Evolutionary conservation across 2,329 filamentous ascomycete genomes (phyloP).

Genomic region (Xenoacremonium recifei): DNA sequence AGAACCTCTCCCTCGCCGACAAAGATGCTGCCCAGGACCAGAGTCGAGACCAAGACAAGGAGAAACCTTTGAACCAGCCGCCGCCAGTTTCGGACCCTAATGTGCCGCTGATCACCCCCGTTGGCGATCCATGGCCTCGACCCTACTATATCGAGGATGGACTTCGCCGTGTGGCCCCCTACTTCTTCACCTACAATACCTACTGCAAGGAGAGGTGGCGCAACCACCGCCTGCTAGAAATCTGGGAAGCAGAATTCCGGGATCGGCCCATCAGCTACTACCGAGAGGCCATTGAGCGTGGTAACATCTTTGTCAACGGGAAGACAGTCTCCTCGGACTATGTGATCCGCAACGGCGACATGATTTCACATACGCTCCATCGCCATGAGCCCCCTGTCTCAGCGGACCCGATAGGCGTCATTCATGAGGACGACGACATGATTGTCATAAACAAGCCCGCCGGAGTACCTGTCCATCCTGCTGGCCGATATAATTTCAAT

Average conservation of each 20-base stretch:
- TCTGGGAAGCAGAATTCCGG: constrained; percentile 89
- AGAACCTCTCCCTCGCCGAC: constrained; percentile 16
- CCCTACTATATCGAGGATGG: constrained; percentile 85
- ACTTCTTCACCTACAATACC: constrained; percentile 93
- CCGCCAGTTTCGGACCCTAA: constrained; percentile 17
- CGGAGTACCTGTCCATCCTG: constrained; percentile 91
- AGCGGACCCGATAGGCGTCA: constrained; percentile 71
- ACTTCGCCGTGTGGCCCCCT: constrained; percentile 78
- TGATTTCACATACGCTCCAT: constrained; percentile 91
- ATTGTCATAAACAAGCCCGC: constrained; percentile 97
- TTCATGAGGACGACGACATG: constrained; percentile 90
- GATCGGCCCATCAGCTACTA: constrained; percentile 88
- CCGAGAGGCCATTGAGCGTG: constrained; percentile 75
- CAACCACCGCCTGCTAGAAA: constrained; percentile 74
- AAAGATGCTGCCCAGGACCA: constrained; percentile 8
- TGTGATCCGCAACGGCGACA: constrained; percentile 80
- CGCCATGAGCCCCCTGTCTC: constrained; percentile 94
- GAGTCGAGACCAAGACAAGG: constrained; percentile 13
- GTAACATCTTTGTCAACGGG: constrained; percentile 78
- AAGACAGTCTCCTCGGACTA: constrained; percentile 66
- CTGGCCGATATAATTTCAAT: constrained; percentile 94
- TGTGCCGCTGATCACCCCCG: constrained; percentile 31
- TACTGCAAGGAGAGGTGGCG: constrained; percentile 94
- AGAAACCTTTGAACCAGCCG: no score
- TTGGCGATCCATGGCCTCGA: constrained; percentile 45